phyloP scores from a whole-genome alignment of 495 filamentous ascomycete species.

The Echria macrotheca region DNA sequence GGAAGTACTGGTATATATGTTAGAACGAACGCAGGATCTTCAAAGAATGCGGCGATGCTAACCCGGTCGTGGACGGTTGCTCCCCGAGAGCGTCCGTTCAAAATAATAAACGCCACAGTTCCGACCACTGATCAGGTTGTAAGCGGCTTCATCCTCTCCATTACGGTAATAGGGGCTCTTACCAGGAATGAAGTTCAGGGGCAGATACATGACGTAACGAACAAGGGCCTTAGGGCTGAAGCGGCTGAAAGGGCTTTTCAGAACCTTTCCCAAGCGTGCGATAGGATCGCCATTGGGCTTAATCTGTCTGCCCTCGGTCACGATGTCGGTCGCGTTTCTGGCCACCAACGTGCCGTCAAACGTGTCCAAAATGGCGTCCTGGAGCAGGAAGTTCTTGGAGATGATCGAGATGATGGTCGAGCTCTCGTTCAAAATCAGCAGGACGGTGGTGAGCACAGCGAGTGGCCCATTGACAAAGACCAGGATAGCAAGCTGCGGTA shows the following conservation, averaged over 20 bases:
- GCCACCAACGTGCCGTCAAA: conserved; percentile 78
- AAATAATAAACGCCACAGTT: conserved; percentile 67
- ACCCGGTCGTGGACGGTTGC: conserved; percentile 26
- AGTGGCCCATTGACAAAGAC: conserved; percentile 82
- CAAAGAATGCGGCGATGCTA: conserved; percentile 3
- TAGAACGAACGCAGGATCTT: conserved; percentile 5
- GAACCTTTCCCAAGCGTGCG: conserved; percentile 64
- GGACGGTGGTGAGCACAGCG: conserved; percentile 66
- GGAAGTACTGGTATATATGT: conserved; percentile 63
- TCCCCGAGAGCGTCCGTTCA: conserved; percentile 52
- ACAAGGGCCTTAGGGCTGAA: conserved; percentile 62
- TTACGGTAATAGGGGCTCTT: too few relatives aligned
- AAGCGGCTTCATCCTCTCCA: too few relatives aligned
- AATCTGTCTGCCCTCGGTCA: conserved; percentile 68
- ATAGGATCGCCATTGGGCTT: conserved; percentile 56
- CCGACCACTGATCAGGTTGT: conserved; percentile 55
- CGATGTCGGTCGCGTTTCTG: conserved; percentile 49
- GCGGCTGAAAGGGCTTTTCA: conserved; percentile 62
- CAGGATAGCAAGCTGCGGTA: conserved; percentile 78
- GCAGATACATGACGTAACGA: conserved; percentile 73
- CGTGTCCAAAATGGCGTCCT: conserved; percentile 78
- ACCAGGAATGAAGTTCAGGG: conserved; percentile 82
- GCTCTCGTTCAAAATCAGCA: conserved; percentile 77
- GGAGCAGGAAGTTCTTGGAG: conserved; percentile 68
- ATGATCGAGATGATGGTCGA: conserved; percentile 71